Evolutionary conservation across 495 filamentous ascomycete genomes (phyloP).

Genomic region (Aspergillus sclerotiicarbonarius): DNA sequence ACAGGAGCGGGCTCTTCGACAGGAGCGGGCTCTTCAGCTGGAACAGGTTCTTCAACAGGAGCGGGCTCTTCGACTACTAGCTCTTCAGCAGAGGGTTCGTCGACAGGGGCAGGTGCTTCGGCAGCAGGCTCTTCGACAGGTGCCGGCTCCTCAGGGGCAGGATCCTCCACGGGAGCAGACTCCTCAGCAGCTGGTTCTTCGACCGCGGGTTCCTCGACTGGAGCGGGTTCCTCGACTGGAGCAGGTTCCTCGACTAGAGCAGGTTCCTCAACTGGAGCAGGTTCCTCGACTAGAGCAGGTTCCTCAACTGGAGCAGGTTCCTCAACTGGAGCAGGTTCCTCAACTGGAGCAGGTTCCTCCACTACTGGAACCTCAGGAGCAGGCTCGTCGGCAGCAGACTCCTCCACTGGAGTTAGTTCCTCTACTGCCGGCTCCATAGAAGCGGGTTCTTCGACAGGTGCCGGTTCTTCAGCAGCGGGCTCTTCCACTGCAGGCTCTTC

Average conservation of each 20-base stretch:
- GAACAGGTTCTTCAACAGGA: slow-evolving; percentile 3
- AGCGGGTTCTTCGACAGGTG: slow-evolving; percentile 1
- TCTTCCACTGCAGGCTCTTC: slow-evolving; percentile 6
- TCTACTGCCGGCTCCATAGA: slow-evolving; percentile 6
- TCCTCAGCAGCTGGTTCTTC: slow-evolving; percentile 15
- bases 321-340: slow-evolving; percentile 14
- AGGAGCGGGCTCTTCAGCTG: slow-evolving; percentile 7
- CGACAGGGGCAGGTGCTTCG: slow-evolving; percentile 8
- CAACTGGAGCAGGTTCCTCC: slow-evolving; percentile 7
- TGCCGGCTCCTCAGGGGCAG: slow-evolving; percentile 14
- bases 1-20: slow-evolving; percentile 1
- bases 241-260: slow-evolving; percentile 1
- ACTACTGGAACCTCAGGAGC: not conserved
- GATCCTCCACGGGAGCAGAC: not conserved
- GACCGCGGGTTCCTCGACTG: slow-evolving; percentile 8
- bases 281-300: slow-evolving; percentile 4
- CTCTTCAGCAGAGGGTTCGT: slow-evolving; percentile 9
- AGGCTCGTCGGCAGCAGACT: slow-evolving; percentile 8
- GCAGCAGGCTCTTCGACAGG: slow-evolving; percentile 17
- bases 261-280: slow-evolving; percentile 5
- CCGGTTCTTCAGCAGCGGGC: not conserved
- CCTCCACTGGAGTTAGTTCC: not conserved
- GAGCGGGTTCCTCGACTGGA: not conserved
- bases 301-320: slow-evolving; percentile 10
- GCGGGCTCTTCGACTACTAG: slow-evolving; percentile 11